Conservation (phyloP, 1,284 basidiomycete genomes). For the Ganoderma meredithae region DNA sequence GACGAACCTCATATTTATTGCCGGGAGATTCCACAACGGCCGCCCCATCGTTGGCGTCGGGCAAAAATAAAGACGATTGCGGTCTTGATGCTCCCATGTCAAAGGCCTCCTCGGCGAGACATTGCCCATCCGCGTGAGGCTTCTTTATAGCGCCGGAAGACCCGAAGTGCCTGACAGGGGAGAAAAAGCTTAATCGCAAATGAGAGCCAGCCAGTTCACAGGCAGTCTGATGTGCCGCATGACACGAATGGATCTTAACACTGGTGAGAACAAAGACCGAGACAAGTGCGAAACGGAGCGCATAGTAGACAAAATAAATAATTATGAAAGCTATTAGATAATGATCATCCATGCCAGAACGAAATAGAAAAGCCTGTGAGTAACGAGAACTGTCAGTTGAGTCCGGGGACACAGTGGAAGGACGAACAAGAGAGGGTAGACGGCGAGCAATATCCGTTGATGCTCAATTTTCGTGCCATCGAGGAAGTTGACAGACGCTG, state of each 20-base stretch:
- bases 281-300: background rate
- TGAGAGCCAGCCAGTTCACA: background rate
- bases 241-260: background rate
- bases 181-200: background rate
- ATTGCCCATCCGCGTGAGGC: background rate
- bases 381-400: background rate
- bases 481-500: conserved; percentile 93
- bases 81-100: conserved; percentile 4
- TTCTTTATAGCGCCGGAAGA: background rate
- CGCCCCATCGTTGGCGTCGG: background rate
- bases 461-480: conserved; percentile 93
- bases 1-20: background rate
- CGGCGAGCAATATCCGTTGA: conserved; percentile 87
- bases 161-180: background rate
- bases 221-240: background rate
- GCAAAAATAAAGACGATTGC: background rate
- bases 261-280: background rate
- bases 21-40: background rate
- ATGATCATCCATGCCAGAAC: conserved; percentile 94
- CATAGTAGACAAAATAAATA: conserved; percentile 7
- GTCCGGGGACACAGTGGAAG: background rate
- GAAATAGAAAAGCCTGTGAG: conserved; percentile 79
- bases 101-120: background rate
- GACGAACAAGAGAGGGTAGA: conserved; percentile 88
- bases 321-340: conserved; percentile 60